phyloP scores from a whole-genome alignment of 495 filamentous ascomycete species.

The Acidiella bohemica region DNA sequence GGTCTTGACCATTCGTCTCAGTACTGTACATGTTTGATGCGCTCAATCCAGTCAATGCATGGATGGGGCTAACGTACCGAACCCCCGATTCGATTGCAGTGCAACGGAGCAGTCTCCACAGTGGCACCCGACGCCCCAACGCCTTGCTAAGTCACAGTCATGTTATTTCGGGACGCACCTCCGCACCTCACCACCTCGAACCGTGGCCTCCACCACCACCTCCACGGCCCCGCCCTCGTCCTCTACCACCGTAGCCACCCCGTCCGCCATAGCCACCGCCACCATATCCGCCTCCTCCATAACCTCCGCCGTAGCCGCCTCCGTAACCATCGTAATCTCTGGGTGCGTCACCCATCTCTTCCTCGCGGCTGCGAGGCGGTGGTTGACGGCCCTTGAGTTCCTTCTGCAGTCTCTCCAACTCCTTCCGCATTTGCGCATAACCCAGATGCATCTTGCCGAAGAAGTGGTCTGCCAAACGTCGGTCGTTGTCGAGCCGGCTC shows the following conservation, averaged over 20 bases:
- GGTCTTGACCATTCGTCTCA: too few species aligned
- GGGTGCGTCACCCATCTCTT: constrained; percentile 21
- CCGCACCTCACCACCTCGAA: constrained; percentile 3
- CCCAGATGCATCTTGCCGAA: constrained; percentile 99
- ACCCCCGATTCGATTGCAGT: too few species aligned
- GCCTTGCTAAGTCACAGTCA: constrained; percentile 1
- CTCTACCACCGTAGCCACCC: constrained; percentile 13
- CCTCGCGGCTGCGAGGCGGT: constrained; percentile 38
- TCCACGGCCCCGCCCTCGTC: constrained; percentile 12
- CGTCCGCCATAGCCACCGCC: constrained; percentile 20
- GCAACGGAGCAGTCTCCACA: too few species aligned
- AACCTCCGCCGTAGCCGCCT: constrained; percentile 18
- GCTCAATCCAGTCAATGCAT: too few species aligned
- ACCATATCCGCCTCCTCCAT: constrained; percentile 18
- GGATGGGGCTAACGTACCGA: too few species aligned
- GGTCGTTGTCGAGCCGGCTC: constrained; percentile 80
- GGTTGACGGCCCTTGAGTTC: constrained; percentile 64
- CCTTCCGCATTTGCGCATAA: constrained; percentile 94
- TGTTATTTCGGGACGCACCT: too few species aligned
- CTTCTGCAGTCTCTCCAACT: constrained; percentile 68
- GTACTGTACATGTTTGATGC: too few species aligned
- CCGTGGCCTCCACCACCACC: not conserved
- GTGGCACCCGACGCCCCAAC: too few species aligned
- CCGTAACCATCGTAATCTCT: constrained; percentile 20
- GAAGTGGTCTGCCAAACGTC: constrained; percentile 89